Evolutionary conservation across 441 rosid species (phyloP).

Genomic region (Codiaeum variegatum): DNA sequence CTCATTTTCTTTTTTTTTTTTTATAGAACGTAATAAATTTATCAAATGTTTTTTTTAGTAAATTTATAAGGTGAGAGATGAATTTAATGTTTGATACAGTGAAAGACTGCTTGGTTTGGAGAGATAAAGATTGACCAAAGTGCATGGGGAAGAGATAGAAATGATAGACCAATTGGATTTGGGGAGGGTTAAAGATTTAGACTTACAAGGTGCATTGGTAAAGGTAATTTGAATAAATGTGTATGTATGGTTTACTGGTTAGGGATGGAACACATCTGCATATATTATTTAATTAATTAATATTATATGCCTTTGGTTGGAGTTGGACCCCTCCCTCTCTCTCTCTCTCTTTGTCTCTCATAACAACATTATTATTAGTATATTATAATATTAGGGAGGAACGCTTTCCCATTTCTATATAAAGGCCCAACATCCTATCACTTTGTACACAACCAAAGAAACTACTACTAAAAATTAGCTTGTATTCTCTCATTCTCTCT

Average conservation of each 20-base stretch:
- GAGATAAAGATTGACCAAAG: conserved; percentile 15
- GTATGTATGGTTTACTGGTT: conserved; percentile 18
- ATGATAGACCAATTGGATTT: conserved; percentile 17
- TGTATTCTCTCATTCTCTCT: neutral
- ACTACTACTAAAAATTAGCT: conserved; percentile 12
- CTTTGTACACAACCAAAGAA: conserved; percentile 26
- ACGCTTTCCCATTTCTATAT: conserved; percentile 42
- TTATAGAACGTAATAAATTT: too few relatives aligned
- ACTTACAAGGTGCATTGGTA: conserved; percentile 50
- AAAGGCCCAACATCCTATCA: conserved; percentile 38
- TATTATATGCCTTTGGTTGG: conserved; percentile 2
- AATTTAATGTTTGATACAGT: too few relatives aligned
- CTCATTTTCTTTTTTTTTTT: too few relatives aligned
- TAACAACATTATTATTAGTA: neutral
- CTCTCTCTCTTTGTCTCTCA: neutral
- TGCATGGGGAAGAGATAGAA: conserved; percentile 15
- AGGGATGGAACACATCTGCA: neutral
- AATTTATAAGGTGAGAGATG: too few relatives aligned
- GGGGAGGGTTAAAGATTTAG: conserved; percentile 31
- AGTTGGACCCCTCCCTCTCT: neutral
- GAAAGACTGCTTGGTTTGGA: neutral
- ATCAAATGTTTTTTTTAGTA: too few relatives aligned
- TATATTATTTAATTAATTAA: neutral
- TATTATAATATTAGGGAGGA: conserved; percentile 20
- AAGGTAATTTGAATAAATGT: conserved; percentile 37